Base-by-base conservation (phyloP, 2,329 filamentous ascomycete species). In the Gaeumannomyces tritici region DNA sequence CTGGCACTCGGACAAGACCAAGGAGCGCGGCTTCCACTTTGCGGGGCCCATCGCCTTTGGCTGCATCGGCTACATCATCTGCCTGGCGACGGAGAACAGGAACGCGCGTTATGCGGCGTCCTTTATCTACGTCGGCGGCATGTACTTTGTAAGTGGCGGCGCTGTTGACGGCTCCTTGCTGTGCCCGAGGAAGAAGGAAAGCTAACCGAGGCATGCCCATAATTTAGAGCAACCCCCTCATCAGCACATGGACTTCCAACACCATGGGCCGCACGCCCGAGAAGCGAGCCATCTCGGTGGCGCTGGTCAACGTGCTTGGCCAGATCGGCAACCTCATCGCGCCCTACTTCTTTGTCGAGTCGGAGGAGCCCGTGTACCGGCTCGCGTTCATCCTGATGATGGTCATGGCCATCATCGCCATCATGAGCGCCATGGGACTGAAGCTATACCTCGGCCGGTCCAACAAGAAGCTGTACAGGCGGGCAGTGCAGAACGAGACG, bases 211-310 rank as follows among this genome's bases (percentile, higher is more conserved):
- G 21, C 15, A 51, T n/a, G 42, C 3, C 7, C 42, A 21, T 21
- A 3, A 18, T 24, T n/a, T n/a, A 51, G 42, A 51, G 42, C 24
- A 55, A 54, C 59, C 59, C 42, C 11, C 59, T 60, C 26, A 60
- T 60, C 59, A 60, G 33, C 59, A 60, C 59, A 3, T 60, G 42
- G 59, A 60, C 33, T 4, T 29, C 35, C 42, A 60, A 42, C 59
- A 47, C 31, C 27, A 42, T 55, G 24, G 59, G 59, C 27, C 59
- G 59, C 15, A 60, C 59, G 24, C 42, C 59, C 18, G 59, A 60
- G 27, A 60, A 60, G 42, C 59, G 59, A 28, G 59, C 59, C 26
- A 29, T 60, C 42, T 42, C 31, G 3, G 59, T 60, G 26, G 59
- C 59, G n/a, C 47, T 60, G 15, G 33, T 47, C 42, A 60, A 60